Conservation (phyloP, 352 stramenopile genomes). For the Peronospora destructor region DNA sequence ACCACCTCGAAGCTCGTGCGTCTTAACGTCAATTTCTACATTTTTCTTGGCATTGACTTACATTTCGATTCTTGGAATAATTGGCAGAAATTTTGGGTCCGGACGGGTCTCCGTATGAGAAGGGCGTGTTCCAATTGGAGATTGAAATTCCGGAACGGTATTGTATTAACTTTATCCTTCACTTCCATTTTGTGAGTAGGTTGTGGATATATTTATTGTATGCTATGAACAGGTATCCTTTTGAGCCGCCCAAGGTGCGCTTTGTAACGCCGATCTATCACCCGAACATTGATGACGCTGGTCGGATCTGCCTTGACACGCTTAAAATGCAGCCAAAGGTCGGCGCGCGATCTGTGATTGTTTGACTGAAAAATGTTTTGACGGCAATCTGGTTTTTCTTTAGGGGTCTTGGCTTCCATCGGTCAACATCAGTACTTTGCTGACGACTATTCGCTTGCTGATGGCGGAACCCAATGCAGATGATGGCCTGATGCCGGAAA, state of each 20-base stretch:
- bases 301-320: slow-evolving; percentile 87
- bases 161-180: not conserved
- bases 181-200: not conserved
- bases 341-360: not conserved
- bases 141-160: slow-evolving; percentile 64
- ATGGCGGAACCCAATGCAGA: slow-evolving; percentile 88
- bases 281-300: slow-evolving; percentile 80
- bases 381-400: not conserved
- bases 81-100: slow-evolving; percentile 65
- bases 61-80: not conserved
- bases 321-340: slow-evolving; percentile 89
- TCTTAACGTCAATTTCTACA: slow-evolving; percentile 1
- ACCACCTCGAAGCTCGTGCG: slow-evolving; percentile 71
- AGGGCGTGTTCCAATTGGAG: slow-evolving; percentile 62
- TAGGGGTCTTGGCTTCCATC: slow-evolving; percentile 87
- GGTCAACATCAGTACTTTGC: slow-evolving; percentile 86
- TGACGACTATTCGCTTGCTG: slow-evolving; percentile 87
- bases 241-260: slow-evolving; percentile 73
- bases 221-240: slow-evolving; percentile 53
- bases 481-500: slow-evolving; percentile 87
- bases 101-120: slow-evolving; percentile 77
- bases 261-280: slow-evolving; percentile 82
- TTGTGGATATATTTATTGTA: not conserved
- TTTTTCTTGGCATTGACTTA: not conserved
- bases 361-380: not conserved